Percentiles rank a stretch among this genome's conserved stretches.
phyloP scores from a whole-genome alignment of 345 rosid genomes.

The Nasturtium officinale region DNA sequence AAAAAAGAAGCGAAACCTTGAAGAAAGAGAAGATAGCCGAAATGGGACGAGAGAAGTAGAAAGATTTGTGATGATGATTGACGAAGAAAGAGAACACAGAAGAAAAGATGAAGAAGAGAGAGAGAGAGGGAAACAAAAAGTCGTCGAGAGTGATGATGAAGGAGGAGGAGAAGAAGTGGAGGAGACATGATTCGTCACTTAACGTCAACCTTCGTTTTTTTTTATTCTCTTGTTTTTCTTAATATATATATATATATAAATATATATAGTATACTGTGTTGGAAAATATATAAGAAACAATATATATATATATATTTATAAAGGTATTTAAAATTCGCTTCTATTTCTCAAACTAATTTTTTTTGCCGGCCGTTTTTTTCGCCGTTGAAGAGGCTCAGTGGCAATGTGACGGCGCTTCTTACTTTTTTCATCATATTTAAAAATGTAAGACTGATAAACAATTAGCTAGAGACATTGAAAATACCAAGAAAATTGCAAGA shows the following conservation, averaged over 20 bases:
- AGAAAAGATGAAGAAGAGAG: conserved; percentile 2
- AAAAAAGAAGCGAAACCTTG: not conserved
- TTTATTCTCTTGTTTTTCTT: too few relatives aligned
- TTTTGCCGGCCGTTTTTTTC: not conserved
- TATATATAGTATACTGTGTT: not conserved
- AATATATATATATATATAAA: not conserved
- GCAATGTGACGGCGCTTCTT: not conserved
- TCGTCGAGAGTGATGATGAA: conserved; percentile 39
- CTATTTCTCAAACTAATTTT: not conserved
- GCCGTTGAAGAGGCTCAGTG: not conserved
- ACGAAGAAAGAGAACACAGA: conserved; percentile 9
- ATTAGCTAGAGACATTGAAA: too few relatives aligned
- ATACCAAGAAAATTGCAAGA: too few relatives aligned
- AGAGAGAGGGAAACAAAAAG: conserved; percentile 24
- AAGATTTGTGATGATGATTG: not conserved
- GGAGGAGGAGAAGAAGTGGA: conserved; percentile 38
- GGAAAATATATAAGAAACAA: not conserved
- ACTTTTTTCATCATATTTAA: too few relatives aligned
- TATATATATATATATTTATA: too few relatives aligned
- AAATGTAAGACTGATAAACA: not conserved
- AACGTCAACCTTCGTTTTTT: conserved; percentile 41
- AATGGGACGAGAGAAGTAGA: conserved; percentile 1
- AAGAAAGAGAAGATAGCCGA: not conserved
- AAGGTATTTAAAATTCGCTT: not conserved
- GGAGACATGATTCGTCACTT: conserved; percentile 42